Base-by-base conservation (phyloP, 768 basidiomycete species). In the Boletus speciosus region DNA sequence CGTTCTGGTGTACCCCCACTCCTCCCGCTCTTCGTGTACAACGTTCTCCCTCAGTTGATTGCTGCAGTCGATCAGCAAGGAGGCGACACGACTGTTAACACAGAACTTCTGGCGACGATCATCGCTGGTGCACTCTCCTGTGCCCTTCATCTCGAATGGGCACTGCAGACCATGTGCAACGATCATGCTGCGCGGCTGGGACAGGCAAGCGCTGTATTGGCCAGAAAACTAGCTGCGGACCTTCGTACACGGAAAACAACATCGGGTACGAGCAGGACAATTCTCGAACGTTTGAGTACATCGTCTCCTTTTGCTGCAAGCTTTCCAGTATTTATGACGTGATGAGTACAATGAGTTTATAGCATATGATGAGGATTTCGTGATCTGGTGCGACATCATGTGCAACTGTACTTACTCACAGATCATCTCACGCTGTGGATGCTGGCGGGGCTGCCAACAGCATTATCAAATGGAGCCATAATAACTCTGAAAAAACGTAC, bases 61-160 rank as follows among this genome's bases (percentile, higher is more conserved):
- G 47, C 60, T 1, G 42, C 54, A 2, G 78, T 86, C 47, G 88
- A 91, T 63, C 72, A 71, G 5, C 74, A 73, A 50, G 69, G 74
- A n/a, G 59, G 73, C 3, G 84, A 88, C 52, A 80, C 83, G 56
- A 74, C 76, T 9, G 68, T 84, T 49, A 76, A 72, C 48, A 76
- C 80, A 5, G 88, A 93, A 64, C 74, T 90, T 29, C 66, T 91
- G 23, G 81, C 81, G n/a, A 75, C 78, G 4, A 73, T 88, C 48
- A 72, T 90, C 19, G 81, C 85, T 8, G 86, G 86, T 2, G 75
- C 81, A 1, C 75, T 92, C 36, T 84, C 84, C 2, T 78, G 81
- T 1, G 82, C 86, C 0, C 72, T 88, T 47, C 86, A 91, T 58
- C 66, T 88, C 10, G 90, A 92, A 65, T 80, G 85, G 74, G 85